Evolutionary conservation across 306 rosid genomes (phyloP).

Genomic region (Gastrolobium villosum): DNA sequence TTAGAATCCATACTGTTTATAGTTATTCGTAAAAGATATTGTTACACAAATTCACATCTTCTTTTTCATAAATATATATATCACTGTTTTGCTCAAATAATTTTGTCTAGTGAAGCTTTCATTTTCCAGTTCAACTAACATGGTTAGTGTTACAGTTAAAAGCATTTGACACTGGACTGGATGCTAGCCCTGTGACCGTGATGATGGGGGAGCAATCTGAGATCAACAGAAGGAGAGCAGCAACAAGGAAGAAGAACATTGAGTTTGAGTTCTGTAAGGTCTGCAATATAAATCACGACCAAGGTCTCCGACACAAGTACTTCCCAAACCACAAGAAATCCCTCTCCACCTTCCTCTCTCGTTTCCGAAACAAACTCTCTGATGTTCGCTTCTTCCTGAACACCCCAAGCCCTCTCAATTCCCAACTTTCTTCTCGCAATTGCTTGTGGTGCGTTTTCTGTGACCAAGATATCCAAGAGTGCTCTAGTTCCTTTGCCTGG

Average conservation of each 20-base stretch:
- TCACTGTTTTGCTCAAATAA: constrained; percentile 17
- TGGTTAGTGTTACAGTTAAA: constrained; percentile 61
- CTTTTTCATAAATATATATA: background rate
- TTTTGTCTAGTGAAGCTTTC: constrained; percentile 32
- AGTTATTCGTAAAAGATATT: constrained; percentile 6
- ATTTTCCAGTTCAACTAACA: constrained; percentile 44
- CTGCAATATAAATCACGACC: constrained; percentile 81
- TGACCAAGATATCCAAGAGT: constrained; percentile 67
- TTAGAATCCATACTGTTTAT: constrained; percentile 18
- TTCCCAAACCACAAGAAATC: constrained; percentile 82
- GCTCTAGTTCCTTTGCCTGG: constrained; percentile 73
- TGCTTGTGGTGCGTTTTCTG: constrained; percentile 93
- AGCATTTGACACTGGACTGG: constrained; percentile 63
- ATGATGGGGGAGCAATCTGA: constrained; percentile 49
- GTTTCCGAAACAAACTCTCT: constrained; percentile 74
- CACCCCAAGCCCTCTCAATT: constrained; percentile 59
- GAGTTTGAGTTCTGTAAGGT: constrained; percentile 84
- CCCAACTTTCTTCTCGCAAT: constrained; percentile 66
- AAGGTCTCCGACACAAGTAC: constrained; percentile 88
- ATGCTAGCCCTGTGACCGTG: constrained; percentile 52
- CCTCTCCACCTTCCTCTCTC: constrained; percentile 77
- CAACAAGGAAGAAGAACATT: constrained; percentile 47
- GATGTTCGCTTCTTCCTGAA: constrained; percentile 74
- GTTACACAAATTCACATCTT: background rate
- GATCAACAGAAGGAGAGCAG: background rate